Percentiles rank a stretch among this genome's conserved stretches.
phyloP scores from a whole-genome alignment of 345 rosid species.

The Murraya koenigii region DNA sequence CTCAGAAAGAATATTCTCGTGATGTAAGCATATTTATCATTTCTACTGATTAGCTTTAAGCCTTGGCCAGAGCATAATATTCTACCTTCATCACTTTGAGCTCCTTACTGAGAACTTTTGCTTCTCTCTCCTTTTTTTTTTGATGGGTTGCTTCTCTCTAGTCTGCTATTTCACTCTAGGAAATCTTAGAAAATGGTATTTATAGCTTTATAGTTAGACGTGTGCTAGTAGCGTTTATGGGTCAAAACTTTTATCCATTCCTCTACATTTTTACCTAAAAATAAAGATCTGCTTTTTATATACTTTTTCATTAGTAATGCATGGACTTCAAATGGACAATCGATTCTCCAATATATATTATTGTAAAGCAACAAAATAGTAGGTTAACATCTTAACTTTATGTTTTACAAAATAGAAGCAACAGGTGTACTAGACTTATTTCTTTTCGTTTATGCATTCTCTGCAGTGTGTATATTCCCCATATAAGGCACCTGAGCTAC shows the following conservation, averaged over 20 bases:
- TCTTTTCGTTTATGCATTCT: not conserved
- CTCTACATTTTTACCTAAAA: not conserved
- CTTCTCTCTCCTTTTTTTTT: too few species aligned
- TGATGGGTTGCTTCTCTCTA: too few species aligned
- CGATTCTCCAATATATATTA: not conserved
- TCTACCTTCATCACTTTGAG: not conserved
- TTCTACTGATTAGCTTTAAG: not conserved
- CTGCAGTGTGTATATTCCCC: not conserved
- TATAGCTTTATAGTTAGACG: not conserved
- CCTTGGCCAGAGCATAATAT: not conserved
- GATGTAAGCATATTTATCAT: conserved; percentile 28
- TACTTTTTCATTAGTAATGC: not conserved
- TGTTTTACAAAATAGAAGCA: not conserved
- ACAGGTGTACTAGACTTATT: not conserved
- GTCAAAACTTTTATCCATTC: not conserved
- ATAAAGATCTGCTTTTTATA: not conserved
- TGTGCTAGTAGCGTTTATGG: not conserved
- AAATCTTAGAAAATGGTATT: not conserved
- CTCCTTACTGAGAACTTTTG: not conserved
- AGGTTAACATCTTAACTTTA: not conserved
- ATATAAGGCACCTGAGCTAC: not conserved
- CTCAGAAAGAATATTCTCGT: conserved; percentile 33
- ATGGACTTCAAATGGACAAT: not conserved
- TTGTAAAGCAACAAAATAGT: not conserved
- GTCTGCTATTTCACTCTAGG: not conserved